Evolutionary conservation across 176 grass and related monocot genomes (phyloP).

Genomic region (Oryza nivara): DNA sequence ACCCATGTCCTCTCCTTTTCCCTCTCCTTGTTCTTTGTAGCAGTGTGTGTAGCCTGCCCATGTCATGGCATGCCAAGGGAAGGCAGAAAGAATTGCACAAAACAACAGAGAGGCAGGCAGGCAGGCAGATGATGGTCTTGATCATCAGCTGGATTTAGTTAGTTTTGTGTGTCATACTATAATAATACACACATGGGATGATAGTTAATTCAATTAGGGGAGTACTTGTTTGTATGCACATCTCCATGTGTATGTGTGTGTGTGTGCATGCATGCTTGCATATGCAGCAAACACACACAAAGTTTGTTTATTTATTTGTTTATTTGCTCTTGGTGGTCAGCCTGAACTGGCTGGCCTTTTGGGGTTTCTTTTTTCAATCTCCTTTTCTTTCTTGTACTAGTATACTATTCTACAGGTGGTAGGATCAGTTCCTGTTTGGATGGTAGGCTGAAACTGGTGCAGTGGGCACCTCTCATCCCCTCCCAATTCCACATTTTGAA

Average conservation of each 20-base stretch:
- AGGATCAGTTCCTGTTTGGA: conserved; percentile 30
- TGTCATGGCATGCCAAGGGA: not conserved
- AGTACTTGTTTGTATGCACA: not conserved
- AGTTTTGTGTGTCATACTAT: not conserved
- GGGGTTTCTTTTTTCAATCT: not conserved
- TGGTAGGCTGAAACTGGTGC: conserved; percentile 5
- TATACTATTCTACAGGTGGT: not conserved
- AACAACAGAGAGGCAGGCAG: not conserved
- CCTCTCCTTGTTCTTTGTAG: not conserved
- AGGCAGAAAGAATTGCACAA: conserved; percentile 19
- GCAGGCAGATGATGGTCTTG: not conserved
- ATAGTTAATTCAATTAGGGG: not conserved
- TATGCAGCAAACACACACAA: conserved; percentile 28
- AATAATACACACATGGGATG: not conserved
- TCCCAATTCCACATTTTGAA: not conserved
- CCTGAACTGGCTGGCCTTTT: not conserved
- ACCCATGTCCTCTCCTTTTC: not conserved
- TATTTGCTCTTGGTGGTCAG: not conserved
- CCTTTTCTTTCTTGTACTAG: not conserved
- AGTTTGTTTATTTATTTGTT: not conserved
- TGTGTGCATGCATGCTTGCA: not conserved
- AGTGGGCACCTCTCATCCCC: conserved; percentile 7
- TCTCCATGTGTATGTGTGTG: conserved; percentile 20
- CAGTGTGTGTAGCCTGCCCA: not conserved
- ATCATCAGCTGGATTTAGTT: not conserved